Evolutionary conservation across 805 yeast genomes (phyloP), one percentile per base, ranked within the genome.

Genomic region (Myxozyma sirexii): DNA sequence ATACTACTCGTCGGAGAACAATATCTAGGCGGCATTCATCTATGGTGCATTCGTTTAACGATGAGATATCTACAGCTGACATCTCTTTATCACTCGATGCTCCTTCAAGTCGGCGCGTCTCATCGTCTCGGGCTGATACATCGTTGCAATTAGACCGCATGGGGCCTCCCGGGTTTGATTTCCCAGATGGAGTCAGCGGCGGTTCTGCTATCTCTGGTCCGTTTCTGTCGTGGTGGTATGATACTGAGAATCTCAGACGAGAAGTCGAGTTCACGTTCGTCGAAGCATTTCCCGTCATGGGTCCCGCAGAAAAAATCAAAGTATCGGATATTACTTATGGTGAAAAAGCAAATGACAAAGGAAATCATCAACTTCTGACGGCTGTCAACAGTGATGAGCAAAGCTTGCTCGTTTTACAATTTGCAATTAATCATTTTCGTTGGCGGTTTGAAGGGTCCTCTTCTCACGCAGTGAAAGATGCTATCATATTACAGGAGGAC

Each of bases 371-470:
- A 7, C 10, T 38, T 2, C 42, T 38, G 10, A 17, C 42, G 12
- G 42, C 43, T 52, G 37, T 52, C 27, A 43, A 52, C 26, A 23
- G 23, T 12, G 46, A 12, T 19, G 43, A 41, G 31, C 37, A 29
- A 29, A 23, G 6, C n/a, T 74, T 84, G 3, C 79, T 79, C 41
- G 77, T 86, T 2, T 76, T 85, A 65, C 76, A 84, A 3, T 82
- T 81, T 70, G 42, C 50, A 12, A 17, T 52, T 26, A 57, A 56
- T 8, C 57, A 54, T 26, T 35, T 27, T 23, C 45, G 47, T 4
- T 79, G 78, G 2, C 71, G 67, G 17, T 76, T 70, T 60, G 76
- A 70, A 31, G 75, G 47, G 52, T 70, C 74, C 46, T 70, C 66
- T 63, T 75, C 51, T 61, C 66, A 72, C 13, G 65, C 66, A 70